Evolutionary conservation across 2,329 filamentous ascomycete species (phyloP).

Genomic region (Ilyonectria robusta): DNA sequence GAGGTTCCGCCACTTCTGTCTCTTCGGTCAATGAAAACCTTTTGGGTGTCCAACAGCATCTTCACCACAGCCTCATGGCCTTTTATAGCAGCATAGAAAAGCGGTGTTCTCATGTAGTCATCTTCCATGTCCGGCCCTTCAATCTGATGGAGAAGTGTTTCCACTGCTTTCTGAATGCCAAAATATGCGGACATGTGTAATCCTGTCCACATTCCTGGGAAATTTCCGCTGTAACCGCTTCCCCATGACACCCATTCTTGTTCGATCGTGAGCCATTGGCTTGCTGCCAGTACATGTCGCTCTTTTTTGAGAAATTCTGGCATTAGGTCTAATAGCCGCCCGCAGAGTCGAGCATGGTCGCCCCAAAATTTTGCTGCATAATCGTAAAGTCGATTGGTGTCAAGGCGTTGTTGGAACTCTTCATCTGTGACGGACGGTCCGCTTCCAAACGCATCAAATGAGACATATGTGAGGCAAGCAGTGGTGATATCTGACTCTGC

Average conservation of each 20-base stretch:
- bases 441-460: constrained; percentile 43
- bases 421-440: constrained; percentile 14
- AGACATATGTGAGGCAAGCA: constrained; percentile 40
- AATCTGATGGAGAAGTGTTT: not conserved
- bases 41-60: too few species aligned
- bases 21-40: too few species aligned
- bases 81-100: not conserved
- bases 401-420: constrained; percentile 41
- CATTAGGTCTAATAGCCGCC: not conserved
- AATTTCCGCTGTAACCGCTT: not conserved
- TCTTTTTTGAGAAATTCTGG: constrained; percentile 34
- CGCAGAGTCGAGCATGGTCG: constrained; percentile 44
- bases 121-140: not conserved
- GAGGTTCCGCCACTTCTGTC: too few species aligned
- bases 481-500: constrained; percentile 47
- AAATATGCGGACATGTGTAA: not conserved
- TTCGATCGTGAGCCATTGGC: constrained; percentile 9
- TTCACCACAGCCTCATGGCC: too few species aligned
- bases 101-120: not conserved
- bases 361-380: constrained; percentile 55
- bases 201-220: not conserved
- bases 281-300: constrained; percentile 31
- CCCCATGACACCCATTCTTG: too few species aligned
- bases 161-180: not conserved
- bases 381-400: constrained; percentile 44